Evolutionary conservation across 2,329 filamentous ascomycete genomes (phyloP).

Genomic region (Ophiostoma piceae): DNA sequence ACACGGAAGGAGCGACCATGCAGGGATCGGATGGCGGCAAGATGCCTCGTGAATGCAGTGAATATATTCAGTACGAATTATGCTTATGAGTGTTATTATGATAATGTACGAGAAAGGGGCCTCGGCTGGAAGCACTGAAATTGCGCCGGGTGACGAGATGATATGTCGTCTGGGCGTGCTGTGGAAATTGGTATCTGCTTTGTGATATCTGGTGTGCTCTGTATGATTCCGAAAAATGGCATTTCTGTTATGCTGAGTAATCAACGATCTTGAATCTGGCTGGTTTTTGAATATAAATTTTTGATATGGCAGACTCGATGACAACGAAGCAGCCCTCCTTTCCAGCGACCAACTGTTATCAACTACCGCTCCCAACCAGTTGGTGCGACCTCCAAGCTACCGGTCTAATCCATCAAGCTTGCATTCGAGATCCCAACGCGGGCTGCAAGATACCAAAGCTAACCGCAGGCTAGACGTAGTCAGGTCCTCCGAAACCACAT

Average conservation of each 20-base stretch:
- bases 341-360: not conserved
- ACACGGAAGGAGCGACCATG: not conserved
- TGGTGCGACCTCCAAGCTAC: not conserved
- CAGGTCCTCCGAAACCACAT: not conserved
- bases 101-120: not conserved
- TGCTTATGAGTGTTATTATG: not conserved
- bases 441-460: not conserved
- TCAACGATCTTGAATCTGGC: too few species aligned
- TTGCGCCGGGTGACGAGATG: constrained; percentile 5
- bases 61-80: too few species aligned
- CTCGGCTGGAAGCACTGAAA: not conserved
- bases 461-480: not conserved
- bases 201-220: not conserved
- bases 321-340: not conserved
- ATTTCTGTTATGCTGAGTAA: too few species aligned
- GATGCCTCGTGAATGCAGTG: not conserved
- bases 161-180: not conserved
- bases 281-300: too few species aligned
- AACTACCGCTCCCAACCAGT: not conserved
- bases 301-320: not conserved
- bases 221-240: not conserved
- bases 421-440: not conserved
- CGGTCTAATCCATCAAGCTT: not conserved
- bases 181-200: not conserved
- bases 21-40: constrained; percentile 9